These are phyloP conservation scores for Yarrowia galli DNA, from an alignment of 1,139 yeast species.

Conservation along the genomic window DNA sequence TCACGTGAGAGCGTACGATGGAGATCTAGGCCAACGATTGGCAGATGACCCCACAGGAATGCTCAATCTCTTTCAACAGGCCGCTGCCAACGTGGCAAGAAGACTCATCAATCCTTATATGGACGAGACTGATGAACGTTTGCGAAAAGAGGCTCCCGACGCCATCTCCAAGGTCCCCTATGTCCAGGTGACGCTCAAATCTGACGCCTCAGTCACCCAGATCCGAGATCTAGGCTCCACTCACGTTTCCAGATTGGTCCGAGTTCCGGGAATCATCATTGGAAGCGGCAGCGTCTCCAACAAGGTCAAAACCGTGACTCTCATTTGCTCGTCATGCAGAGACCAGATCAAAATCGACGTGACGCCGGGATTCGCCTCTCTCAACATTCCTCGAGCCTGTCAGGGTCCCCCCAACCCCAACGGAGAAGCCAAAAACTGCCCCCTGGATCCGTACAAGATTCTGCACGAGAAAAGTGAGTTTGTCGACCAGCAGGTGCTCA, in stretches of 20 bases:
- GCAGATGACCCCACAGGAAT: slow-evolving; percentile 88
- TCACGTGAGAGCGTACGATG: slow-evolving; percentile 86
- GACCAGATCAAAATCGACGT: slow-evolving; percentile 75
- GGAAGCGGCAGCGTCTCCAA: slow-evolving; percentile 90
- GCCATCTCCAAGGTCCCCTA: slow-evolving; percentile 61
- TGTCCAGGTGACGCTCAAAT: slow-evolving; percentile 81
- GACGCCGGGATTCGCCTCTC: slow-evolving; percentile 78
- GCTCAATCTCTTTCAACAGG: slow-evolving; percentile 87
- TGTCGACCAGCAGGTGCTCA: slow-evolving; percentile 92
- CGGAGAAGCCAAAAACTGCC: slow-evolving; percentile 70
- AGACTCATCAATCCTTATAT: slow-evolving; percentile 70
- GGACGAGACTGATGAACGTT: slow-evolving; percentile 52
- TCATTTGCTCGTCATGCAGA: slow-evolving; percentile 88
- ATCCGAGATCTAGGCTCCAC: slow-evolving; percentile 86
- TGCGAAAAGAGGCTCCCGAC: slow-evolving; percentile 40
- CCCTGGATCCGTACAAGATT: slow-evolving; percentile 89
- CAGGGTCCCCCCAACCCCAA: slow-evolving; percentile 60
- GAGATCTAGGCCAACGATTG: slow-evolving; percentile 83
- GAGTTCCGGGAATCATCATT: slow-evolving; percentile 92
- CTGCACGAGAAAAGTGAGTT: slow-evolving; percentile 92
- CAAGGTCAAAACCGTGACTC: slow-evolving; percentile 81
- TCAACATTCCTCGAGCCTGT: slow-evolving; percentile 79
- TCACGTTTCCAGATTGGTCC: slow-evolving; percentile 85
- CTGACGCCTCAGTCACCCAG: slow-evolving; percentile 74
- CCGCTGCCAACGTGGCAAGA: slow-evolving; percentile 89